Percentiles rank a stretch among this genome's conserved stretches.
These are phyloP conservation scores for Penicillium sp. DNA, from an alignment of 2,329 filamentous ascomycete genomes.

Conservation along the genomic window DNA sequence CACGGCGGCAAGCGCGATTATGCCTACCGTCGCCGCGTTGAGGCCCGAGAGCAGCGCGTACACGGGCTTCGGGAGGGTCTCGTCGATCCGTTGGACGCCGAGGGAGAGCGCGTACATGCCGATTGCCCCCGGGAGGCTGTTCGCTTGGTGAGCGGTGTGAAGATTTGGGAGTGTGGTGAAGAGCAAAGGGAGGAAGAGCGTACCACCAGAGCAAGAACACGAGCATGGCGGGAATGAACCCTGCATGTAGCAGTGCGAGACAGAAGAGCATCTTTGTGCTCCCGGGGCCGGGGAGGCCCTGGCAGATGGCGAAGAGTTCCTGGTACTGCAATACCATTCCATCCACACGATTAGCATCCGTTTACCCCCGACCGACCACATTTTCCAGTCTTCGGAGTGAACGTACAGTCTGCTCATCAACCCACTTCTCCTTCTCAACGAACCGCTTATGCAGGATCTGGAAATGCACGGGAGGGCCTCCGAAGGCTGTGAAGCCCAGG, in stretches of 20 bases:
- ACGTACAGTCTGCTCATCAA: conserved; percentile 69
- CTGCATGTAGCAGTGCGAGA: conserved; percentile 67
- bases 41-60: conserved; percentile 74
- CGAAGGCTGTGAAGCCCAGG: conserved; percentile 69
- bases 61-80: conserved; percentile 63
- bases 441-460: conserved; percentile 69
- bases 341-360: background rate
- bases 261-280: conserved; percentile 76
- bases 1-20: conserved; percentile 72
- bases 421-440: conserved; percentile 65
- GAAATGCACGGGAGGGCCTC: conserved; percentile 72
- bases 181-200: no score
- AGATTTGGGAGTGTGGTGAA: no score
- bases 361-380: background rate
- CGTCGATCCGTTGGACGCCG: conserved; percentile 63
- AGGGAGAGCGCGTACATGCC: background rate
- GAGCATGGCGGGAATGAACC: conserved; percentile 61
- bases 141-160: background rate
- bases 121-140: background rate
- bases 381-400: background rate
- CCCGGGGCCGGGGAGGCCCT: conserved; percentile 69
- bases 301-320: conserved; percentile 72
- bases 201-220: conserved; percentile 70
- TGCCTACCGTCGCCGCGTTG: conserved; percentile 73
- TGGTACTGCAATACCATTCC: conserved; percentile 59